Evolutionary conservation across 495 filamentous ascomycete genomes (phyloP).

Genomic region (Sordaria brevicollis): DNA sequence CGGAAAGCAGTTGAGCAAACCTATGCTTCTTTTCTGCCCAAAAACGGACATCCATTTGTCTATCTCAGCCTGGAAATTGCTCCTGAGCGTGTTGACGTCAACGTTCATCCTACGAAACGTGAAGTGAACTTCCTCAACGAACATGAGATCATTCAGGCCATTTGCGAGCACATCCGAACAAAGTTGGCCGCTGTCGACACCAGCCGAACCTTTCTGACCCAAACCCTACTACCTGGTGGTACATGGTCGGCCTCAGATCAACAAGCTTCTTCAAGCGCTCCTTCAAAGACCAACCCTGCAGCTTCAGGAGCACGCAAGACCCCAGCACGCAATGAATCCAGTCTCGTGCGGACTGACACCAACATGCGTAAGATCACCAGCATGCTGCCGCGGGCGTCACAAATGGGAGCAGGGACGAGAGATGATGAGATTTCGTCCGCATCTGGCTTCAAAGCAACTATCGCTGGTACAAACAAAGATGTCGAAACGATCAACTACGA

Average conservation of each 20-base stretch:
- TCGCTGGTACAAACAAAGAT: slow-evolving; percentile 1
- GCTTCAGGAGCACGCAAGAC: slow-evolving; percentile 18
- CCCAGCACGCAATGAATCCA: slow-evolving; percentile 69
- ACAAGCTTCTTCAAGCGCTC: slow-evolving; percentile 17
- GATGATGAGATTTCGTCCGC: neutral
- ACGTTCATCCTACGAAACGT: slow-evolving; percentile 94
- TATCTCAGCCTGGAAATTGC: slow-evolving; percentile 93
- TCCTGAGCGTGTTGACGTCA: slow-evolving; percentile 89
- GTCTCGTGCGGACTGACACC: slow-evolving; percentile 83
- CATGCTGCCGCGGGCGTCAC: slow-evolving; percentile 56
- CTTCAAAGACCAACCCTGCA: slow-evolving; percentile 31
- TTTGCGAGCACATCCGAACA: slow-evolving; percentile 71
- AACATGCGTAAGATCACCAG: slow-evolving; percentile 90
- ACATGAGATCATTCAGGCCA: slow-evolving; percentile 85
- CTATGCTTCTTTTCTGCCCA: slow-evolving; percentile 83
- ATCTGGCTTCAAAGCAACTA: neutral
- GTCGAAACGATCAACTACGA: slow-evolving; percentile 46
- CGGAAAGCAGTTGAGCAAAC: slow-evolving; percentile 88
- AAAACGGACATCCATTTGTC: slow-evolving; percentile 87
- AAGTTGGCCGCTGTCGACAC: slow-evolving; percentile 85
- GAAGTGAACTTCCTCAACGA: slow-evolving; percentile 98
- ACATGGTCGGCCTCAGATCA: slow-evolving; percentile 28
- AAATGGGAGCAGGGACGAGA: neutral
- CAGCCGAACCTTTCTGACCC: slow-evolving; percentile 88
- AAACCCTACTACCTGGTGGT: slow-evolving; percentile 71